Conservation (phyloP, 352 stramenopile species). For the Globisporangium cylindrosporum region DNA sequence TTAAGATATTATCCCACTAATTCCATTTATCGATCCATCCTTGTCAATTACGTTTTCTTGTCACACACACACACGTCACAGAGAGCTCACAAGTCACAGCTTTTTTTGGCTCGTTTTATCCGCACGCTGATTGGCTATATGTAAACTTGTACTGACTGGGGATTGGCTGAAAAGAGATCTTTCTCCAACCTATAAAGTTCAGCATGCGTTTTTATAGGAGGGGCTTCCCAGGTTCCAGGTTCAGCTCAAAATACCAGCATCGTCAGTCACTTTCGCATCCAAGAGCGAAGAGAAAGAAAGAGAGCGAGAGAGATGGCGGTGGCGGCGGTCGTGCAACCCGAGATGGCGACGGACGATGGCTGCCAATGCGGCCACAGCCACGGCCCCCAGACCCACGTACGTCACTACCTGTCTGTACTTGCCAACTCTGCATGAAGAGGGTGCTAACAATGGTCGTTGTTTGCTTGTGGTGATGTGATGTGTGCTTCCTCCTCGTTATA, state of each 20-base stretch:
- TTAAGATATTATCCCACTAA: slow-evolving; percentile 2
- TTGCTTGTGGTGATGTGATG: not conserved
- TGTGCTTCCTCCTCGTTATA: not conserved
- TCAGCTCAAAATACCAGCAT: not conserved
- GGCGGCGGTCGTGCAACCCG: slow-evolving; percentile 23
- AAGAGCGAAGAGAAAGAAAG: not conserved
- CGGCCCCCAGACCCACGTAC: slow-evolving; percentile 18
- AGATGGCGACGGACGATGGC: slow-evolving; percentile 12
- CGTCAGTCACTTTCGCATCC: not conserved
- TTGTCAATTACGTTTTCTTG: not conserved
- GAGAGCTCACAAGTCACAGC: slow-evolving; percentile 4
- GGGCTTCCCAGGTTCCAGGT: not conserved
- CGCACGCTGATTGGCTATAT: too few relatives aligned
- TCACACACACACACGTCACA: not conserved
- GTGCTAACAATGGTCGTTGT: not conserved
- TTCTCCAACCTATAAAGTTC: slow-evolving; percentile 4
- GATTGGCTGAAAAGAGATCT: slow-evolving; percentile 7
- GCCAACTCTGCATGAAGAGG: not conserved
- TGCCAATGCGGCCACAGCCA: slow-evolving; percentile 38
- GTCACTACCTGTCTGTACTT: not conserved
- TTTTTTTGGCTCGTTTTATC: not conserved
- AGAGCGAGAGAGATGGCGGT: slow-evolving; percentile 2
- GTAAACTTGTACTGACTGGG: too few relatives aligned
- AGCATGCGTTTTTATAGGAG: not conserved
- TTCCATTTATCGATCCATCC: slow-evolving; percentile 3